A percentile compares a stretch with the other conserved stretches of the same genome.
These are phyloP conservation scores for Cordyceps tenuipes DNA, from an alignment of 2,329 filamentous ascomycete species.

Conservation along the genomic window DNA sequence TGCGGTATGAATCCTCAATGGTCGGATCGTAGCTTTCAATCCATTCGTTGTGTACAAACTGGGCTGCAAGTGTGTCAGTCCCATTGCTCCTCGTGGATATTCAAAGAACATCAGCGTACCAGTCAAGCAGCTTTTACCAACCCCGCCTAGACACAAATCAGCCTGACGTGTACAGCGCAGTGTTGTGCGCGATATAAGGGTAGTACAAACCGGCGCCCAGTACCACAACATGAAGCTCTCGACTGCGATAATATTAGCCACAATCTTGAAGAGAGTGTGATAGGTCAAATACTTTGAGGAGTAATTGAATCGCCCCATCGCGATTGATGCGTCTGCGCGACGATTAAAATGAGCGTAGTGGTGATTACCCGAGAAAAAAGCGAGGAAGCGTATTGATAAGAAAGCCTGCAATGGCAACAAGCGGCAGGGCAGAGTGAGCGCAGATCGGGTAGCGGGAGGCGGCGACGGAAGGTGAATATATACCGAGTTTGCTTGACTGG, in stretches of 20 bases:
- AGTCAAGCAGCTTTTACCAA: conserved; percentile 87
- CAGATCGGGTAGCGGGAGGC: conserved; percentile 5
- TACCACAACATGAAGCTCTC: conserved; percentile 77
- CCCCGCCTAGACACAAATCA: conserved; percentile 53
- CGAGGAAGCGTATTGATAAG: neutral
- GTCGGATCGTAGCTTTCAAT: conserved; percentile 80
- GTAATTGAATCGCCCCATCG: conserved; percentile 11
- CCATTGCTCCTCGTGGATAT: neutral
- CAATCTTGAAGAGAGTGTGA: neutral
- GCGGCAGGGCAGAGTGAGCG: neutral
- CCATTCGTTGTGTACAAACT: conserved; percentile 92
- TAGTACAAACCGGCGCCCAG: conserved; percentile 61
- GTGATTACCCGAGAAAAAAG: neutral
- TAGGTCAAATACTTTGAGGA: conserved; percentile 2
- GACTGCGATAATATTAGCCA: conserved; percentile 35
- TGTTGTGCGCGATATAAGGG: conserved; percentile 22
- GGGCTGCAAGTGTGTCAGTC: conserved; percentile 45
- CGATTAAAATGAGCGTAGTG: neutral
- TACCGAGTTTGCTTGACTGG: neutral
- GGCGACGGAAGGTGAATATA: conserved; percentile 5
- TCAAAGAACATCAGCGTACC: conserved; percentile 42
- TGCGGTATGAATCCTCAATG: conserved; percentile 70
- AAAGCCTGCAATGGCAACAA: neutral
- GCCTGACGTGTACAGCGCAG: conserved; percentile 11
- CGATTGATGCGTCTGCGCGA: neutral